phyloP scores from a whole-genome alignment of 2,329 filamentous ascomycete species.

The Curvularia hawaiiensis region DNA sequence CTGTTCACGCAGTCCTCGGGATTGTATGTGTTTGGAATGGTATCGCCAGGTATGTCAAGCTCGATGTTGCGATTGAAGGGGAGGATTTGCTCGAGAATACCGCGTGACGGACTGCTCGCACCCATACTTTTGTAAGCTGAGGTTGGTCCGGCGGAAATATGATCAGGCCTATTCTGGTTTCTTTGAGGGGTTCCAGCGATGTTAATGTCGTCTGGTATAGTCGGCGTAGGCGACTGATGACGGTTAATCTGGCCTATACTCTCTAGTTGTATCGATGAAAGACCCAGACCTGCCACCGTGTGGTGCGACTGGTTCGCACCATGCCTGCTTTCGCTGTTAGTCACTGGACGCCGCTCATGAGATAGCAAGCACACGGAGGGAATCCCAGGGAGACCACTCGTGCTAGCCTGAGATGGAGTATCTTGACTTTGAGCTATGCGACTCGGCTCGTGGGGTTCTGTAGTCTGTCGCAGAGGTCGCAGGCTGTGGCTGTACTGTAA shows the following conservation, averaged over 20 bases:
- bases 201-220: constrained; percentile 36
- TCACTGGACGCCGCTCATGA: constrained; percentile 37
- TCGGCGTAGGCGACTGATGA: constrained; percentile 39
- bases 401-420: constrained; percentile 38
- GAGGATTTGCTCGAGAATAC: constrained; percentile 32
- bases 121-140: constrained; percentile 23
- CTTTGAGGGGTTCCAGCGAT: constrained; percentile 17
- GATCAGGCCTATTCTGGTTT: constrained; percentile 25
- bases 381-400: constrained; percentile 42
- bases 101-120: constrained; percentile 23
- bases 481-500: constrained; percentile 20
- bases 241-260: constrained; percentile 29
- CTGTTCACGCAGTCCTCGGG: constrained; percentile 51
- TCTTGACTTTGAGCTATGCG: constrained; percentile 29
- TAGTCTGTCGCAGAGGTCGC: constrained; percentile 20
- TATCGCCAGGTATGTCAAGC: constrained; percentile 40
- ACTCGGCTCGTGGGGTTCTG: constrained; percentile 27
- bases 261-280: constrained; percentile 40
- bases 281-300: constrained; percentile 37
- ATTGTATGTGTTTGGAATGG: constrained; percentile 44
- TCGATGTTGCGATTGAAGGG: constrained; percentile 42
- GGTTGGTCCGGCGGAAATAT: constrained; percentile 25
- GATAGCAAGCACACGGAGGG: constrained; percentile 47
- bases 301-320: constrained; percentile 30
- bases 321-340: constrained; percentile 30